Base-by-base conservation (phyloP, 2,329 filamentous ascomycete species). In the Alternaria atra region DNA sequence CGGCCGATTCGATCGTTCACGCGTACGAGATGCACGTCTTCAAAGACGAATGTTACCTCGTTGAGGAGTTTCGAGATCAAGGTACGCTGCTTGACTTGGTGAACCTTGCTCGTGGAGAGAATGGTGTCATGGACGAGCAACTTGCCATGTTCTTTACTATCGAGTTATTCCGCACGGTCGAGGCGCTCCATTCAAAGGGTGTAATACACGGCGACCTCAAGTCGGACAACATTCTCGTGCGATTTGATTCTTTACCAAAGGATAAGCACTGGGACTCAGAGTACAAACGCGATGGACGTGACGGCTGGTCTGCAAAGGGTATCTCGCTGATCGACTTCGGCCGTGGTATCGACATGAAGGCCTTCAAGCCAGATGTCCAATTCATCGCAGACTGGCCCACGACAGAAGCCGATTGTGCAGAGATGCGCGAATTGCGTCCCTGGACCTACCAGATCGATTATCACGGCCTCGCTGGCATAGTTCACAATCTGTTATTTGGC, bases 381-480 rank as follows among this genome's bases (percentile, higher is more conserved):
- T 99, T 99, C 83, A 88, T 98, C 61, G 95, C 94, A 0, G 95
- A 99, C 80, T 99, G 95, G 95, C 91, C 95, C 79, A 93, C 92
- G 0, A 88, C 87, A 15, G 86, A 91, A 25, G 90, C 93, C 53
- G 95, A 99, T 80, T 99, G 95, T 79, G 90, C 92, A 17, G 95
- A 99, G 83, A 97, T 98, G 87, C 90, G 94, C 47, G 94, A 99
- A 80, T 87, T 93, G 58, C 87, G 94, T 1, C 93, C 94, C 0
- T 99, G 95, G 95, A 98, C 94, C 1, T 97, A 93, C 83, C 95
- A 99, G 78, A 92, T 97, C 68, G 95, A 99, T 81, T 96, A 98
- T 72, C 92, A 97, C 78, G 95, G 95, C 12, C 85, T 97, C 0
- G 95, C 95, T 0, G 93, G 93, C 5, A 91, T 92, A 25, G 84